Base-by-base conservation (phyloP, 1,284 basidiomycete genomes). In the Ustilago shanxiensis region DNA sequence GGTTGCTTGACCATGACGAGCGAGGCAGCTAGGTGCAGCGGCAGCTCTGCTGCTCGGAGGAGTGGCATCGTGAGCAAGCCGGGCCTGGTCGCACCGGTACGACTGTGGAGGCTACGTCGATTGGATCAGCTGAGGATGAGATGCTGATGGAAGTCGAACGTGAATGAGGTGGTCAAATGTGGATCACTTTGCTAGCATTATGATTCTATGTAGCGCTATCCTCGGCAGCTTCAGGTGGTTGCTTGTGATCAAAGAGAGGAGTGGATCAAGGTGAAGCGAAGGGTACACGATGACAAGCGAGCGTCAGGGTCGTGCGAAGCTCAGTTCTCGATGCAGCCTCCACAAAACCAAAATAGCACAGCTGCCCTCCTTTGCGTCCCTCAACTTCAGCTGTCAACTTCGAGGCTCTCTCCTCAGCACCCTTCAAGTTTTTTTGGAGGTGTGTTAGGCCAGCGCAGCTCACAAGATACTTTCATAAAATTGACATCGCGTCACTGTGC, bases 31-130 rank as follows among this genome's bases (percentile, higher is more conserved):
- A 64, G 58, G 49, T 51, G 50, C 11, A 33, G 28, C 35, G 69
- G 60, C 59, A 54, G 26, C 44, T 53, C 51, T 35, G 33, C 28
- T n/a, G 54, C 54, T 13, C 51, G 35, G 14, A 73, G n/a, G 0
- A 53, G 52, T 35, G 71, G 71, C 71, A 73, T 73, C 26, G 1
- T 61, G 47, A 14, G 33, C 20, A 39, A 24, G 22, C 47, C 47
- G 9, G 24, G 7, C 9, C n/a, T 49, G 28, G 8, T 16, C 22
- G 47, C 45, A 26, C 6, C 11, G n/a, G 5, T 5, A 20, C 45
- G 45, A 47, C 13, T 47, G 45, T 8, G 24, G 20, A 20, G 31
- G n/a, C n/a, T n/a, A 33, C 31, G 31, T 33, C 20, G 47, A 28
- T 24, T 4, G 1, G 47, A 24, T 20, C 10, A 24, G n/a, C n/a